These are phyloP conservation scores for Didymella exigua DNA, from an alignment of 2,329 filamentous ascomycete genomes.

Conservation along the genomic window DNA sequence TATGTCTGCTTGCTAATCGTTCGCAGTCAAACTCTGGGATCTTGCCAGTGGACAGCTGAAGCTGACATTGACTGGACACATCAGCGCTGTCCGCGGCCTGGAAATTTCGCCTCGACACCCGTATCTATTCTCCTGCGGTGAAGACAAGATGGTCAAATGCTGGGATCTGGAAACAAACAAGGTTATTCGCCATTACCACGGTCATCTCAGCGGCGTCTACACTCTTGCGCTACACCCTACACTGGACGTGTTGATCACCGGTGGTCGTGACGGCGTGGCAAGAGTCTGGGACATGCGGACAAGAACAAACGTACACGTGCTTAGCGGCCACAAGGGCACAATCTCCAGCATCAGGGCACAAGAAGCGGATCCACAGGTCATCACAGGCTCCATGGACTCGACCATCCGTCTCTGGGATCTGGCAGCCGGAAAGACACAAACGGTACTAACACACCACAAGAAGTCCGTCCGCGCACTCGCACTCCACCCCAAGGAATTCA, in stretches of 20 bases:
- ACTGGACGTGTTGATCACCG: slow-evolving; percentile 91
- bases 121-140: slow-evolving; percentile 95
- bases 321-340: slow-evolving; percentile 88
- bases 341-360: slow-evolving; percentile 90
- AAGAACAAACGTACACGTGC: slow-evolving; percentile 90
- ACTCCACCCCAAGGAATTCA: slow-evolving; percentile 90
- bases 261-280: slow-evolving; percentile 90
- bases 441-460: slow-evolving; percentile 96
- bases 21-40: slow-evolving; percentile 89
- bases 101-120: slow-evolving; percentile 93
- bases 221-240: slow-evolving; percentile 92
- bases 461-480: slow-evolving; percentile 89
- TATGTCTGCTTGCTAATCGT: not conserved
- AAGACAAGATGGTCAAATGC: slow-evolving; percentile 99
- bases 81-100: slow-evolving; percentile 62
- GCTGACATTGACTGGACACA: slow-evolving; percentile 40
- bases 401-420: slow-evolving; percentile 78
- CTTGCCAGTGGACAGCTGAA: slow-evolving; percentile 71
- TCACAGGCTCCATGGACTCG: slow-evolving; percentile 86
- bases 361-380: slow-evolving; percentile 94
- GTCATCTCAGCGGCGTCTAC: slow-evolving; percentile 95
- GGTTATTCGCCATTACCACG: slow-evolving; percentile 84
- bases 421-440: slow-evolving; percentile 94
- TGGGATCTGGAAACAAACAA: slow-evolving; percentile 99
- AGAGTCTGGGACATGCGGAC: slow-evolving; percentile 98